Evolutionary conservation across 768 basidiomycete species (phyloP).

Genomic region (Erythrobasidium yunnanense): DNA sequence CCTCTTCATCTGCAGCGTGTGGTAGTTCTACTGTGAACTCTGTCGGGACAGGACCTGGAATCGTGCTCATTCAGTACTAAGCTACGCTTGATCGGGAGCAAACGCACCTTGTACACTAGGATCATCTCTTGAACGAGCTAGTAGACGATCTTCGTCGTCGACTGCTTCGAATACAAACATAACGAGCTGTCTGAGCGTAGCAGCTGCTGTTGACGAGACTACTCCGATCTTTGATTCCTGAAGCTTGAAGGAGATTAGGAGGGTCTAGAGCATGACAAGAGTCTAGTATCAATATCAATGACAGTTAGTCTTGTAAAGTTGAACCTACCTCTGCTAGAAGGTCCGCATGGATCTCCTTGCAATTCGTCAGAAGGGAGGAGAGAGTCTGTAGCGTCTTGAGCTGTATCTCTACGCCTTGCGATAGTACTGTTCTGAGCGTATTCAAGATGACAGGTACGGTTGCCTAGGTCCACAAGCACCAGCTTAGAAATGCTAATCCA

Average conservation of each 20-base stretch:
- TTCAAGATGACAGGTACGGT: slow-evolving; percentile 67
- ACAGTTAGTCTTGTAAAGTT: not conserved
- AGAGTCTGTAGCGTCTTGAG: slow-evolving; percentile 73
- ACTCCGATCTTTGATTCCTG: slow-evolving; percentile 93
- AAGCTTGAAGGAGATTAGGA: slow-evolving; percentile 85
- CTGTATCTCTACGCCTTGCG: slow-evolving; percentile 93
- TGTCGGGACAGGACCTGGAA: slow-evolving; percentile 52
- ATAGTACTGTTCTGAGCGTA: slow-evolving; percentile 77
- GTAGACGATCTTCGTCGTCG: slow-evolving; percentile 49
- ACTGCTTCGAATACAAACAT: slow-evolving; percentile 98
- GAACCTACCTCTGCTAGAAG: slow-evolving; percentile 22
- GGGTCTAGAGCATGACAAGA: slow-evolving; percentile 50
- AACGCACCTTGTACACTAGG: not conserved
- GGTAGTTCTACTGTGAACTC: slow-evolving; percentile 40
- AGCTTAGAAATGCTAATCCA: not conserved
- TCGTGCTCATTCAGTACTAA: not conserved
- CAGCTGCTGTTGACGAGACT: slow-evolving; percentile 92
- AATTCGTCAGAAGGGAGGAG: slow-evolving; percentile 57
- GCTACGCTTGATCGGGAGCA: no score
- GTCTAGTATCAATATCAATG: not conserved
- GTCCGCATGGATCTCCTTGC: slow-evolving; percentile 60
- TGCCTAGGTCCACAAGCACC: slow-evolving; percentile 46
- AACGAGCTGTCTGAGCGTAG: slow-evolving; percentile 84
- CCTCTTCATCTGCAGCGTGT: slow-evolving; percentile 50
- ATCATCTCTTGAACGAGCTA: not conserved